These are phyloP conservation scores for Podospora sp. DNA, from an alignment of 495 filamentous ascomycete genomes.

Conservation along the genomic window DNA sequence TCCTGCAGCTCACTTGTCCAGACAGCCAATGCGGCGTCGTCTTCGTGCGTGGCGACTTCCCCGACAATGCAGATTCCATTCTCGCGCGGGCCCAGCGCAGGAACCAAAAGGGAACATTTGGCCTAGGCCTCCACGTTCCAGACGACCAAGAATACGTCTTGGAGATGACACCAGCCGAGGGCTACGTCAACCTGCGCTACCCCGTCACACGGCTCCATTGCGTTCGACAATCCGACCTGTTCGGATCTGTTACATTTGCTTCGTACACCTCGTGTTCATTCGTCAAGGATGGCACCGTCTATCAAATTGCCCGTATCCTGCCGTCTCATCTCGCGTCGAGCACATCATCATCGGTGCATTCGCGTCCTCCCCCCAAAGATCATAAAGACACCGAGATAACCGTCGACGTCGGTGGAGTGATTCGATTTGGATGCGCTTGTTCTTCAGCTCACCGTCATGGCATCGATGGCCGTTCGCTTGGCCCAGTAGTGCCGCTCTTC, in stretches of 20 bases:
- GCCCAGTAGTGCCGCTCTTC: not conserved
- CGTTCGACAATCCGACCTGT: conserved; percentile 3
- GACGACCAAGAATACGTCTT: not conserved
- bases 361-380: not conserved
- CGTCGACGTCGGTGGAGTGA: not conserved
- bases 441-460: not conserved
- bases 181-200: conserved; percentile 4
- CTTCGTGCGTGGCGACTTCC: conserved; percentile 10
- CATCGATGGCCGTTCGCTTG: not conserved
- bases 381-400: not conserved
- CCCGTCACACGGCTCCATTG: not conserved
- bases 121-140: not conserved
- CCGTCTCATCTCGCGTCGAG: not conserved
- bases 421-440: conserved; percentile 1
- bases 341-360: not conserved
- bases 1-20: not conserved
- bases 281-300: conserved; percentile 7
- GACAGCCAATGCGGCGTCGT: not conserved
- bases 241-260: not conserved
- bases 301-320: conserved; percentile 2
- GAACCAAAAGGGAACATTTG: conserved; percentile 1
- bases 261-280: not conserved
- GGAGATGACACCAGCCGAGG: not conserved
- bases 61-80: conserved; percentile 1
- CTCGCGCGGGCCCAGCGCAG: not conserved